phyloP scores from a whole-genome alignment of 768 basidiomycete genomes.

The Lentinula lateritia region DNA sequence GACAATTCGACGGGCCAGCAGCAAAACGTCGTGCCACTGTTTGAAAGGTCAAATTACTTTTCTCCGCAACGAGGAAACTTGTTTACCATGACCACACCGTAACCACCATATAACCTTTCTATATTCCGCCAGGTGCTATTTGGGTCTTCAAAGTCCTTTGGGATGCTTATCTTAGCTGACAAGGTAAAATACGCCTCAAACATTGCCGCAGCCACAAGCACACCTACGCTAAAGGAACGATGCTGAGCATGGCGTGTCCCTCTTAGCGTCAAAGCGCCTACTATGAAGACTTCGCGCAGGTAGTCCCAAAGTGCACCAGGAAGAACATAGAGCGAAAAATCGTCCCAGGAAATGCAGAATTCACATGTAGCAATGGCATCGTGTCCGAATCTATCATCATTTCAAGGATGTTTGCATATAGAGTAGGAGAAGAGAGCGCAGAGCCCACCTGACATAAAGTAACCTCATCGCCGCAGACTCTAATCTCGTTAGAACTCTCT shows the following conservation, averaged over 20 bases:
- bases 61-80: neutral
- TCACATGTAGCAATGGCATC: conserved; percentile 54
- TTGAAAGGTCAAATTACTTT: neutral
- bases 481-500: conserved; percentile 49
- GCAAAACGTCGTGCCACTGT: conserved; percentile 65
- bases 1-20: conserved; percentile 46
- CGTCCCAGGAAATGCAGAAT: conserved; percentile 57
- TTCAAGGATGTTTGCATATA: neutral
- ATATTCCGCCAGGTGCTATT: neutral
- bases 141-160: conserved; percentile 32
- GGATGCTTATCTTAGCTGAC: conserved; percentile 43
- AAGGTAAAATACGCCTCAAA: conserved; percentile 48
- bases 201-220: conserved; percentile 41
- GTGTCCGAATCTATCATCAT: conserved; percentile 57
- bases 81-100: conserved; percentile 30
- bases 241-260: conserved; percentile 35
- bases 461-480: conserved; percentile 52
- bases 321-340: conserved; percentile 56
- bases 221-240: conserved; percentile 41
- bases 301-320: conserved; percentile 54
- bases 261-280: conserved; percentile 42
- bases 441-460: conserved; percentile 51
- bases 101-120: neutral
- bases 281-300: conserved; percentile 46
- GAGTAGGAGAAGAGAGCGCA: too few relatives aligned